Conservation (phyloP, 768 basidiomycete species). For the Mycena metata region DNA sequence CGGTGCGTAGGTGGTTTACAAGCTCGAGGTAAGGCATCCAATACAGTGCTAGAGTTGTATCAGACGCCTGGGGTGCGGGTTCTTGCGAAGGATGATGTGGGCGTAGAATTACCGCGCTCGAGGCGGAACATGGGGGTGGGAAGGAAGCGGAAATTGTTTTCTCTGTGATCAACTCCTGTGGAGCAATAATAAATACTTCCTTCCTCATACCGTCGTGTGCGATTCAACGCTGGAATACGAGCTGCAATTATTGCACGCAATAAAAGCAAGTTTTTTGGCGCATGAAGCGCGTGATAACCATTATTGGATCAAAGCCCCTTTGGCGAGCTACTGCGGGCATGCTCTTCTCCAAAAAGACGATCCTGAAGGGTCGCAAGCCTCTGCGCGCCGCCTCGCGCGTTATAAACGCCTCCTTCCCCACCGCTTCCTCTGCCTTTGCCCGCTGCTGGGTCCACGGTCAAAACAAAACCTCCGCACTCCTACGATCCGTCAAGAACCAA, state of each 20-base stretch:
- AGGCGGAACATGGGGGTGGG: too few species aligned
- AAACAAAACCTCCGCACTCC: slow-evolving; percentile 64
- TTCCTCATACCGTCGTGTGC: too few species aligned
- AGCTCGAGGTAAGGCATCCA: slow-evolving; percentile 60
- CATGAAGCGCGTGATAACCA: neutral
- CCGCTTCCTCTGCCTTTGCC: slow-evolving; percentile 63
- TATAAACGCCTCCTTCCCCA: slow-evolving; percentile 62
- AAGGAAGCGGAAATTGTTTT: too few species aligned
- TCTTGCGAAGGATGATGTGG: slow-evolving; percentile 36
- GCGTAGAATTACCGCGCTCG: slow-evolving; percentile 8
- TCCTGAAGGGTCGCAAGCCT: slow-evolving; percentile 66
- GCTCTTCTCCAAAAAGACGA: slow-evolving; percentile 66
- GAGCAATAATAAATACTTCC: too few species aligned
- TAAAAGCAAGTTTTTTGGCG: too few species aligned
- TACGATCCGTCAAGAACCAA: slow-evolving; percentile 47
- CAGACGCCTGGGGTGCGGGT: slow-evolving; percentile 42
- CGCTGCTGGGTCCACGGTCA: slow-evolving; percentile 68
- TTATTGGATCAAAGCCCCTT: too few species aligned
- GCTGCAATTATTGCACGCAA: too few species aligned
- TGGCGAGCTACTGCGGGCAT: slow-evolving; percentile 40
- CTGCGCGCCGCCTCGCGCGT: slow-evolving; percentile 70
- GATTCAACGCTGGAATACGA: too few species aligned
- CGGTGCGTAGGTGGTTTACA: slow-evolving; percentile 51
- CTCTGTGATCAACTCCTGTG: too few species aligned
- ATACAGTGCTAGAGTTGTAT: slow-evolving; percentile 54